Evolutionary conservation across 495 filamentous ascomycete genomes (phyloP).

Genomic region (Staphylotrichum tortipilum): DNA sequence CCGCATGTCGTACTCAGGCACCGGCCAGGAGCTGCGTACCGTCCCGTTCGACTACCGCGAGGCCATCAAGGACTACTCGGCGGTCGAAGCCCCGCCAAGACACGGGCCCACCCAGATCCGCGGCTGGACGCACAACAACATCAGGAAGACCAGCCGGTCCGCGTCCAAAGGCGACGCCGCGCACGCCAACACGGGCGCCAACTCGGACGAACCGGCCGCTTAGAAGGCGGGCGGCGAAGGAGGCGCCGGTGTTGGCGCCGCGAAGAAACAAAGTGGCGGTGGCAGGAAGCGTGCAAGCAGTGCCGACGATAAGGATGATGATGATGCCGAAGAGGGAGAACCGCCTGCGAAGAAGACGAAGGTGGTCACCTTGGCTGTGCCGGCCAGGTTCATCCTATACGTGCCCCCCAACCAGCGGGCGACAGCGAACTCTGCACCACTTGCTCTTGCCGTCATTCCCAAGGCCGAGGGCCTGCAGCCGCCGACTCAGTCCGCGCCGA

Average conservation of each 20-base stretch:
- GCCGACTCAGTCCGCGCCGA: no score
- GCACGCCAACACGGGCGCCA: neutral
- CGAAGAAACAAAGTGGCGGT: neutral
- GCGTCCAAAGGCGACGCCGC: constrained; percentile 6
- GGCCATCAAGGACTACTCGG: constrained; percentile 37
- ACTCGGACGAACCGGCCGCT: constrained; percentile 2
- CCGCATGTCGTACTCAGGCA: constrained; percentile 29
- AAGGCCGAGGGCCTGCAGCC: no score
- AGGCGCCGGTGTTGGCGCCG: neutral
- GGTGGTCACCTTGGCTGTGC: no score
- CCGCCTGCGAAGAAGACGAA: neutral
- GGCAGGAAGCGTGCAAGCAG: neutral
- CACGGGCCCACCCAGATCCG: constrained; percentile 40
- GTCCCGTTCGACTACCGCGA: constrained; percentile 42
- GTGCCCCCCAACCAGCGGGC: no score
- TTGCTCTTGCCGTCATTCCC: no score
- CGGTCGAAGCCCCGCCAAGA: constrained; percentile 36
- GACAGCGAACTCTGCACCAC: no score
- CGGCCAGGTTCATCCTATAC: no score
- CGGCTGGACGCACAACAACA: constrained; percentile 43
- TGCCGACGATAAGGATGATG: neutral
- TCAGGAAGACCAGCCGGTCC: constrained; percentile 15
- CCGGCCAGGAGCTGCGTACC: constrained; percentile 37
- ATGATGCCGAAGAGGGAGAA: neutral
- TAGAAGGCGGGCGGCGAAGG: constrained; percentile 2